phyloP scores from a whole-genome alignment of 306 rosid genomes.

The Gleditsia sinensis region DNA sequence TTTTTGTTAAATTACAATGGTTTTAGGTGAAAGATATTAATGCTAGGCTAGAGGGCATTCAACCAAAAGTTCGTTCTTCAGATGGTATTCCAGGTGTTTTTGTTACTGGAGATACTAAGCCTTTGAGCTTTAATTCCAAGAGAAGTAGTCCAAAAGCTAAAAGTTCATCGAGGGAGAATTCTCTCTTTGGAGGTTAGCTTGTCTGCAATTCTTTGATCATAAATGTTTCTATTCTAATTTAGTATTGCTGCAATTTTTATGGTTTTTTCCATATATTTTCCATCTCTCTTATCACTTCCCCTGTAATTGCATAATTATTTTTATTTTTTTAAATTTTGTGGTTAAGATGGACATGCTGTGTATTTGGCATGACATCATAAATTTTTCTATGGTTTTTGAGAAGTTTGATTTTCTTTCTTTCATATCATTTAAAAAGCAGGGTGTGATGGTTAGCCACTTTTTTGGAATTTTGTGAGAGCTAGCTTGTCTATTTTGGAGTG shows the following conservation, averaged over 20 bases:
- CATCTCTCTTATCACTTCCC: background rate
- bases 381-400: conserved; percentile 6
- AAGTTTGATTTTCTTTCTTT: conserved; percentile 6
- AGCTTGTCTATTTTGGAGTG: background rate
- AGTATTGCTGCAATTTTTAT: background rate
- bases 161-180: conserved; percentile 74
- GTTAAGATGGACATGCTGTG: conserved; percentile 8
- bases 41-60: conserved; percentile 92
- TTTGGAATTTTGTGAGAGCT: conserved; percentile 12
- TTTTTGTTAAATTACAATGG: conserved; percentile 25
- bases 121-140: conserved; percentile 62
- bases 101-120: conserved; percentile 70
- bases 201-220: conserved; percentile 31
- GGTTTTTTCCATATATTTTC: conserved; percentile 18
- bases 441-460: background rate
- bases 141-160: conserved; percentile 93
- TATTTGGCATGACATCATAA: conserved; percentile 13
- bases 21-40: conserved; percentile 93
- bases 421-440: background rate
- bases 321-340: conserved; percentile 1
- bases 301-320: conserved; percentile 18
- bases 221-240: conserved; percentile 16
- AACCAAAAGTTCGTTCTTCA: conserved; percentile 74
- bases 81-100: conserved; percentile 69
- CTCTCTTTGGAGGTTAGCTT: conserved; percentile 88